Conservation (phyloP, 257 asterid genomes). For the Nicotiana otophora region DNA sequence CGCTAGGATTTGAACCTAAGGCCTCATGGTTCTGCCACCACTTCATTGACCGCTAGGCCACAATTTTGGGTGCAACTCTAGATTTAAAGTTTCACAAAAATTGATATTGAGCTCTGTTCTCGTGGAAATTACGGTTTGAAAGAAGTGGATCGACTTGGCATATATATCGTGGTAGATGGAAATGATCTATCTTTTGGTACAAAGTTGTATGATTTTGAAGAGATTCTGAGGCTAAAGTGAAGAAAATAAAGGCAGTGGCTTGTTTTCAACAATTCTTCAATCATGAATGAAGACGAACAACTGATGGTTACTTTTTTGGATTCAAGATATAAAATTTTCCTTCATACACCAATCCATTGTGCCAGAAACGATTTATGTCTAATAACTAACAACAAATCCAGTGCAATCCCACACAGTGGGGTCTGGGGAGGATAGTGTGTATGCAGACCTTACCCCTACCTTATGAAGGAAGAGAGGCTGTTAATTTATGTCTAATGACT, state of each 20-base stretch:
- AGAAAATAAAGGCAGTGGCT: no score
- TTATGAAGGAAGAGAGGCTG: no score
- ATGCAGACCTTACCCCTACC: no score
- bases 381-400: background rate
- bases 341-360: background rate
- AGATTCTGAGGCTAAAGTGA: no score
- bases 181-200: background rate
- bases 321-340: background rate
- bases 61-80: no score
- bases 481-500: background rate
- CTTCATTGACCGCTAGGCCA: no score
- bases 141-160: background rate
- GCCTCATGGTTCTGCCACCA: no score
- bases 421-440: no score
- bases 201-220: no score
- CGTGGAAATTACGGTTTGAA: background rate
- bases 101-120: background rate
- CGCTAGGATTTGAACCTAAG: no score
- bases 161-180: background rate
- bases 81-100: background rate
- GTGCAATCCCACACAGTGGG: no score
- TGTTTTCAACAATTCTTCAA: no score
- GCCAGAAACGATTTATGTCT: background rate
- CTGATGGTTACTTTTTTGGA: background rate
- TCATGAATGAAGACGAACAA: background rate